Base-by-base conservation (phyloP, 108 stramenopile species). In the Skeletonema tropicum region DNA sequence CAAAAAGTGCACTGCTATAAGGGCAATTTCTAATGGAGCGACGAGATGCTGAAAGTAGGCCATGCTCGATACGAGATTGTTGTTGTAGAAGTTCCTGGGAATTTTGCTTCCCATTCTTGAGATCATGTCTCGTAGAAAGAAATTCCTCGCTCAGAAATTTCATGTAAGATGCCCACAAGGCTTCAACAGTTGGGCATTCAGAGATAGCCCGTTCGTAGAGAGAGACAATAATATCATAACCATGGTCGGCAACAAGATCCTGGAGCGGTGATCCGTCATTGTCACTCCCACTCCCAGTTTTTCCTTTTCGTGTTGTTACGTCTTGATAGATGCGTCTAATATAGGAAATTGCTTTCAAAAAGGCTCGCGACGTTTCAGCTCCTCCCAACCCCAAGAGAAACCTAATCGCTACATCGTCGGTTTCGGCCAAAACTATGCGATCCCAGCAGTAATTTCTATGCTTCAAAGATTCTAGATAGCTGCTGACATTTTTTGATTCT, bases 131-230 rank as follows among this genome's bases (percentile, higher is more conserved):
- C 41, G 38, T 49, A 32, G 45, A 36, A 58, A 67, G 63, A 60
- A 55, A 76, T 68, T 82, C 81, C 57, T 66, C 82, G 7, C 66
- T 46, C 49, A 96, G 62, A 57, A 83, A 82, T 42, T 74, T 64
- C n/a, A 91, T 39, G 66, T 93, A 93, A 0, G 89, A 83, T 12
- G 83, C 26, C 94, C 94, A 96, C 25, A 96, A 15, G 5, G 79
- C 26, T 57, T 96, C 94, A 29, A 90, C 90, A 36, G 94, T 93
- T 11, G 94, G 94, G 68, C 92, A 96, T 82, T 96, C 94, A 15
- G 92, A 83, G 21, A 92, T 46, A 23, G 86, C 94, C 15, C 94
- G 83, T 76, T 96, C 94, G 62, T 85, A 93, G 3, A 92, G 64
- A 17, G 83, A 74, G 15, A 66, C 30, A 59, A 63, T 73, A 26